phyloP scores from a whole-genome alignment of 768 basidiomycete species.

The Lentinula lateritia region DNA sequence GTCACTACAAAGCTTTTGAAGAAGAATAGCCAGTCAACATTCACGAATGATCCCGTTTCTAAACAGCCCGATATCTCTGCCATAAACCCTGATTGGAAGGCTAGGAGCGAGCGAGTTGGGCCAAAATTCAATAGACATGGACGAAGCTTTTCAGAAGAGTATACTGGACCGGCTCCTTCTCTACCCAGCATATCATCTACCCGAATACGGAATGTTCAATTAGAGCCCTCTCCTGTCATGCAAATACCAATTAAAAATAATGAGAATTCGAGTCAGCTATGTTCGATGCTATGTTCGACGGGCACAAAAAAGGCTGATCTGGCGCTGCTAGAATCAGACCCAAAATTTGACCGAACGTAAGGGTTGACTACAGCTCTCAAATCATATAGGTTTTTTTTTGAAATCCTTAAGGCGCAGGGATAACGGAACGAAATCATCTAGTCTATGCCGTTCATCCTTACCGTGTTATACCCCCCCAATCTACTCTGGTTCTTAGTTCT shows the following conservation, averaged over 20 bases:
- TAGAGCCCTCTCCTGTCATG: constrained; percentile 53
- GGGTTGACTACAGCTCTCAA: too few relatives aligned
- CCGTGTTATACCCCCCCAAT: neutral
- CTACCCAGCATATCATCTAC: neutral
- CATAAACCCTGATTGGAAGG: neutral
- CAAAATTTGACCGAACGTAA: neutral
- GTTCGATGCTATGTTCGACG: neutral
- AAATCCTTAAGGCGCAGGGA: neutral
- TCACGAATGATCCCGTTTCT: neutral
- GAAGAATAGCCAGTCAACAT: neutral
- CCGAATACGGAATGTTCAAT: constrained; percentile 39
- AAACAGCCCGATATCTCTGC: neutral
- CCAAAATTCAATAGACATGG: neutral
- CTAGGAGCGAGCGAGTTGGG: neutral
- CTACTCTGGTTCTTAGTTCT: neutral
- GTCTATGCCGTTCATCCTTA: neutral
- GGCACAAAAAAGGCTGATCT: neutral
- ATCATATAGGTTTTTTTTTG: too few relatives aligned
- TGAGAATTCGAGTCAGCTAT: neutral
- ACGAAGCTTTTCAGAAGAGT: neutral
- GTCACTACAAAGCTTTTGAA: neutral
- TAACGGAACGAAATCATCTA: neutral
- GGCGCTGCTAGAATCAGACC: neutral
- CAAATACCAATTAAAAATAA: constrained; percentile 28
- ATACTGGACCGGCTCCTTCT: neutral